Percentiles rank a stretch among this genome's conserved stretches.
These are phyloP conservation scores for Aspergillus nomiae DNA, from an alignment of 2,329 filamentous ascomycete genomes.

Conservation along the genomic window DNA sequence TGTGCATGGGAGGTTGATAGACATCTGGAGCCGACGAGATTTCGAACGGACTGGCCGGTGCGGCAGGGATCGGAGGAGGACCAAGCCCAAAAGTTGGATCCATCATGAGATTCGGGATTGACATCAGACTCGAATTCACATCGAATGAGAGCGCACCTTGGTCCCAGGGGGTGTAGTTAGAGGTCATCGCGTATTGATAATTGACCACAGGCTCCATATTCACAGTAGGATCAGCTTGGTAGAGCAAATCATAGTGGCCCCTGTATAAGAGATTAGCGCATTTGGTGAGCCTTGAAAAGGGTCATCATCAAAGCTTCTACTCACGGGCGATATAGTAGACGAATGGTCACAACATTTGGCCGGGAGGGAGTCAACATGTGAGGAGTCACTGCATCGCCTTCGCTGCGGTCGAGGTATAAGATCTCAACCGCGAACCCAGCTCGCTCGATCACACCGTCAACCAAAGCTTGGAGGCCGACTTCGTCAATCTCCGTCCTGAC, in stretches of 20 bases:
- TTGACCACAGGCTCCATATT: conserved; percentile 44
- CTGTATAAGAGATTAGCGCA: conserved; percentile 41
- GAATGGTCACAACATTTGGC: conserved; percentile 62
- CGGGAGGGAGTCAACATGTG: conserved; percentile 41
- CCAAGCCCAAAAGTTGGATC: conserved; percentile 35
- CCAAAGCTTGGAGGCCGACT: conserved; percentile 75
- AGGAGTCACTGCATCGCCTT: conserved; percentile 69
- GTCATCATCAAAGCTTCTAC: conserved; percentile 26
- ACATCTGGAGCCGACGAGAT: conserved; percentile 38
- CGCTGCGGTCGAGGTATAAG: conserved; percentile 84
- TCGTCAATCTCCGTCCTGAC: conserved; percentile 85
- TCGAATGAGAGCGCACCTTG: conserved; percentile 42
- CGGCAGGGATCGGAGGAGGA: conserved; percentile 33
- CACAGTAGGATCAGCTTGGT: conserved; percentile 59
- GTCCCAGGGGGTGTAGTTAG: conserved; percentile 41
- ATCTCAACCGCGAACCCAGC: conserved; percentile 81
- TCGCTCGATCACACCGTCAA: conserved; percentile 77
- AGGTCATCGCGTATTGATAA: conserved; percentile 43
- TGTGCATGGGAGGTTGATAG: conserved; percentile 35
- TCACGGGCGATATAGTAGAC: conserved; percentile 68
- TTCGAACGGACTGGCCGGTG: conserved; percentile 32
- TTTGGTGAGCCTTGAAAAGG: background rate
- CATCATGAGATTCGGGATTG: conserved; percentile 43
- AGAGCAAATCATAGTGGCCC: conserved; percentile 93
- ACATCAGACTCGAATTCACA: conserved; percentile 43